phyloP scores from a whole-genome alignment of 2,329 filamentous ascomycete species.

The Pseudofabraea citricarpa region DNA sequence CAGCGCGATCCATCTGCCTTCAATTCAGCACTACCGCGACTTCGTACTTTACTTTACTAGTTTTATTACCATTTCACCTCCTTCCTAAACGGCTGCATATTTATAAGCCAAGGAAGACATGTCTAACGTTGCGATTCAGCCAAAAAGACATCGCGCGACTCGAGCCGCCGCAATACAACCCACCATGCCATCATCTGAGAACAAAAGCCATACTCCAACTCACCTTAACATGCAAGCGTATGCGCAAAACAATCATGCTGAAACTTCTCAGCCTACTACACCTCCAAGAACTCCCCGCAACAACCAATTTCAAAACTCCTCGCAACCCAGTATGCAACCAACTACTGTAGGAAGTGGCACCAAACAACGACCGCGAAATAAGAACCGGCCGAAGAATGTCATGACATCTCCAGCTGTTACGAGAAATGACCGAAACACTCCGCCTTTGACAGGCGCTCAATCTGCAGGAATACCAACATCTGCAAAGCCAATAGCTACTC shows the following conservation, averaged over 20 bases:
- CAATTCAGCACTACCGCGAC: conserved; percentile 2
- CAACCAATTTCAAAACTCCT: conserved; percentile 15
- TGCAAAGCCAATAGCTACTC: conserved; percentile 35
- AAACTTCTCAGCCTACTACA: conserved; percentile 24
- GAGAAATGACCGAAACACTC: conserved; percentile 19
- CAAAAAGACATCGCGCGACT: conserved; percentile 29
- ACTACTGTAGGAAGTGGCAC: conserved; percentile 22
- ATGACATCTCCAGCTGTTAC: conserved; percentile 22
- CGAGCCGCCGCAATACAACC: conserved; percentile 19
- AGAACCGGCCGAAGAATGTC: conserved; percentile 26
- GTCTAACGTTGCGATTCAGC: conserved; percentile 35
- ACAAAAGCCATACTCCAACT: conserved; percentile 40
- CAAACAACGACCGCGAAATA: conserved; percentile 26
- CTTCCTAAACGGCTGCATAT: conserved; percentile 31
- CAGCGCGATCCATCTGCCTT: conserved; percentile 5
- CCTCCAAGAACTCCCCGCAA: conserved; percentile 28
- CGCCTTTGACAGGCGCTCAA: conserved; percentile 20
- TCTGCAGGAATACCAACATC: conserved; percentile 25
- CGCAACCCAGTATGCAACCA: conserved; percentile 8
- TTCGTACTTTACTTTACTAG: too few species aligned
- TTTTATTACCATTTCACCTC: too few species aligned
- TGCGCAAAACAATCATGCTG: conserved; percentile 28
- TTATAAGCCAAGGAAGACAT: conserved; percentile 43
- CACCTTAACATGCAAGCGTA: conserved; percentile 35
- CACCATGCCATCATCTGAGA: conserved; percentile 19